Evolutionary conservation across 495 filamentous ascomycete genomes (phyloP).

Genomic region (Cenococcum geophilum): DNA sequence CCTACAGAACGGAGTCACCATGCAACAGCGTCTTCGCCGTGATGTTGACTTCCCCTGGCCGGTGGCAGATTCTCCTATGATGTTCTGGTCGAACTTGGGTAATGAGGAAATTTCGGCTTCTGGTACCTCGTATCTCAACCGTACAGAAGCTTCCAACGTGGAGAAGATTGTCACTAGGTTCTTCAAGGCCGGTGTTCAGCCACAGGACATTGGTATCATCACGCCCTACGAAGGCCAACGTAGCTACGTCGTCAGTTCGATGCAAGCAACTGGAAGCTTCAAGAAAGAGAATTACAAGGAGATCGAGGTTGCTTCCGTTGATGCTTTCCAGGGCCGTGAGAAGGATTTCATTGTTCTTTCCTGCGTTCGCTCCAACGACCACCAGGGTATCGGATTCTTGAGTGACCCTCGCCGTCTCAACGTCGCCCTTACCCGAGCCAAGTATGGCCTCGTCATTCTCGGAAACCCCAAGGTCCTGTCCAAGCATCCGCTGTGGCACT

Average conservation of each 20-base stretch:
- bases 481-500: slow-evolving; percentile 98
- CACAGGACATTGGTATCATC: slow-evolving; percentile 90
- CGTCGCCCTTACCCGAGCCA: slow-evolving; percentile 95
- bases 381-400: slow-evolving; percentile 98
- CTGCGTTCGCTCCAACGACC: slow-evolving; percentile 97
- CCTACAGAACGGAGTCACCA: slow-evolving; percentile 93
- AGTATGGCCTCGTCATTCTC: slow-evolving; percentile 91
- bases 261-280: slow-evolving; percentile 95
- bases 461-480: slow-evolving; percentile 97
- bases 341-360: slow-evolving; percentile 99
- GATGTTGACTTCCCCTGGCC: slow-evolving; percentile 99
- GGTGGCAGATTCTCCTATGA: slow-evolving; percentile 90
- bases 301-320: slow-evolving; percentile 95
- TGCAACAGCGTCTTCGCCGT: slow-evolving; percentile 74
- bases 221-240: slow-evolving; percentile 98
- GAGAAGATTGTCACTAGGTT: slow-evolving; percentile 98
- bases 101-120: slow-evolving; percentile 98
- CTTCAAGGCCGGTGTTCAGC: slow-evolving; percentile 97
- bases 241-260: slow-evolving; percentile 96
- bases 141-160: slow-evolving; percentile 93
- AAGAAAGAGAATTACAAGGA: slow-evolving; percentile 99
- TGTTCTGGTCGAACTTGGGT: slow-evolving; percentile 99
- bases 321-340: slow-evolving; percentile 98
- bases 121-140: slow-evolving; percentile 95
- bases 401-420: slow-evolving; percentile 97